Conservation (phyloP, 441 rosid species). For the Erodium moschatum region DNA sequence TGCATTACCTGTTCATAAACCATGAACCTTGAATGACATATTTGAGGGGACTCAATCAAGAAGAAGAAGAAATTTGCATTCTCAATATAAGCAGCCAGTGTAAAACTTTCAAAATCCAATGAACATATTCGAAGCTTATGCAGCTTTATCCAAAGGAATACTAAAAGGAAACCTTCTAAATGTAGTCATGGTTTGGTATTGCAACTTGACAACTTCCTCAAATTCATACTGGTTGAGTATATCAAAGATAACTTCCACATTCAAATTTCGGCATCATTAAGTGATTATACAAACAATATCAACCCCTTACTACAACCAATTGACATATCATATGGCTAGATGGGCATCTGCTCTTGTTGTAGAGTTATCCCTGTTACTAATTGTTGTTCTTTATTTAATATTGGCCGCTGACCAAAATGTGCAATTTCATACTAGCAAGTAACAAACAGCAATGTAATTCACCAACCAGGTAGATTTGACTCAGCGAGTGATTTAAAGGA, state of each 20-base stretch:
- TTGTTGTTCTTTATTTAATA: not conserved
- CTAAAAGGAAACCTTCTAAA: too few species aligned
- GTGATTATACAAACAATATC: conserved; percentile 4
- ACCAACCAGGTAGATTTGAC: conserved; percentile 40
- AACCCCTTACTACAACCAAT: too few species aligned
- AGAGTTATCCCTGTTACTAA: not conserved
- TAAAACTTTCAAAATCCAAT: too few species aligned
- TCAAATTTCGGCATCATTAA: not conserved
- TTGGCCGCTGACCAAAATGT: not conserved
- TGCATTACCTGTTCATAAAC: conserved; percentile 41
- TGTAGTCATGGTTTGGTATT: too few species aligned
- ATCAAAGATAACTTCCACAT: not conserved
- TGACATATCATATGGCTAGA: too few species aligned
- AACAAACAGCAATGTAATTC: conserved; percentile 11
- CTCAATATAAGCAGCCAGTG: not conserved
- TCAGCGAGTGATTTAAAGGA: conserved; percentile 45
- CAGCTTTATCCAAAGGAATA: not conserved
- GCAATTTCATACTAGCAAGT: conserved; percentile 6
- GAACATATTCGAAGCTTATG: not conserved
- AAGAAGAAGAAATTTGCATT: not conserved
- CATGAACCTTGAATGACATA: conserved; percentile 16
- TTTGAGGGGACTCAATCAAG: not conserved
- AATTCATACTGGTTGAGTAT: not conserved
- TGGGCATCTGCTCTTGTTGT: not conserved
- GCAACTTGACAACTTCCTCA: too few species aligned